Conservation (phyloP, 176 grass and related monocot genomes). For the Eremochloa ophiuroides region DNA sequence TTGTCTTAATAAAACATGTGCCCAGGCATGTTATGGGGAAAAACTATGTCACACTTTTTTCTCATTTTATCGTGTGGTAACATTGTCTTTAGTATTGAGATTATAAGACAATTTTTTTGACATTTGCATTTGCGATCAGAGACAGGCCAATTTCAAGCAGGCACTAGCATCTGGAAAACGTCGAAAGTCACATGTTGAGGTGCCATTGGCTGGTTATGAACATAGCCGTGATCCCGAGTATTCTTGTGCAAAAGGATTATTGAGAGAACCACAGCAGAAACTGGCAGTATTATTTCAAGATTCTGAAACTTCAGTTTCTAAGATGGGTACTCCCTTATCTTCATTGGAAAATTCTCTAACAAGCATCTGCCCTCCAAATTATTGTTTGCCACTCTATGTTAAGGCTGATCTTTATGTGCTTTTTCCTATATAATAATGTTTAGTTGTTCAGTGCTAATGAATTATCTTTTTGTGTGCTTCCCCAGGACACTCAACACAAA, state of each 20-base stretch:
- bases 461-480: neutral
- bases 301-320: neutral
- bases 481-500: neutral
- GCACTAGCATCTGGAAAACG: slow-evolving; percentile 9
- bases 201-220: slow-evolving; percentile 27
- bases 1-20: no score
- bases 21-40: no score
- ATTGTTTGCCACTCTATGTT: neutral
- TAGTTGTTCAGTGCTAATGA: neutral
- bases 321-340: slow-evolving; percentile 16
- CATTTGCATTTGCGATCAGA: no score
- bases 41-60: no score
- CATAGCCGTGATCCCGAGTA: neutral
- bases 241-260: slow-evolving; percentile 12
- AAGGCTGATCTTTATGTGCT: neutral
- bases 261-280: slow-evolving; percentile 1
- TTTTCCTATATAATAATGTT: neutral
- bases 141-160: no score
- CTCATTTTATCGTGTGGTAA: no score
- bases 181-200: slow-evolving; percentile 11
- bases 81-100: no score
- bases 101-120: no score
- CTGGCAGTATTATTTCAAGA: neutral
- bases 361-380: neutral
- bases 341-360: neutral